These are phyloP conservation scores for Mycena albidolilacea DNA, from an alignment of 768 basidiomycete genomes.

Conservation along the genomic window DNA sequence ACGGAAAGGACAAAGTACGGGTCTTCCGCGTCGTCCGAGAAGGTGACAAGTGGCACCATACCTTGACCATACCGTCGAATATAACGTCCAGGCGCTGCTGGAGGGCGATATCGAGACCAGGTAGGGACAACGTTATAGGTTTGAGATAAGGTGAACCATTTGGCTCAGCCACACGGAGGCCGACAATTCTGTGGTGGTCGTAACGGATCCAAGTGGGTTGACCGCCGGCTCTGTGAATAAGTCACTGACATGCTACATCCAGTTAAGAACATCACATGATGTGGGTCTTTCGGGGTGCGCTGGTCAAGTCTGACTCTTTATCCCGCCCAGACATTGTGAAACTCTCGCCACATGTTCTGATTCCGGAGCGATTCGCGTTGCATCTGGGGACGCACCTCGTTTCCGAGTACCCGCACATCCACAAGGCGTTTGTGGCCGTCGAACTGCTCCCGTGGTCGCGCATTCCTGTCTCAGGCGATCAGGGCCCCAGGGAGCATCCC, in stretches of 20 bases:
- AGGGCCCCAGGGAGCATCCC: conserved; percentile 64
- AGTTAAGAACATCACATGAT: conserved; percentile 82
- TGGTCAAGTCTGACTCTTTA: too few species aligned
- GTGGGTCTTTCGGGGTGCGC: conserved; percentile 48
- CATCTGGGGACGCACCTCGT: conserved; percentile 90
- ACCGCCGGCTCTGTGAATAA: not conserved
- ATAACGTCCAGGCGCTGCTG: conserved; percentile 83
- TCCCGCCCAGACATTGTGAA: conserved; percentile 81
- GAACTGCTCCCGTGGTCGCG: conserved; percentile 90
- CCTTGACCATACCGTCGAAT: too few species aligned
- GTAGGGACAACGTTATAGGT: conserved; percentile 49
- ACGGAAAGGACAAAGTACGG: too few species aligned
- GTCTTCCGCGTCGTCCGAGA: conserved; percentile 75
- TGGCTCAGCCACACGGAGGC: conserved; percentile 82
- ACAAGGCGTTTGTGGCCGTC: conserved; percentile 77
- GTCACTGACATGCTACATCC: not conserved
- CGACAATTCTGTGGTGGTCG: conserved; percentile 90
- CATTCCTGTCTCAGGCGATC: conserved; percentile 67
- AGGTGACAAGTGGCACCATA: conserved; percentile 72
- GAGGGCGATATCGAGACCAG: conserved; percentile 87
- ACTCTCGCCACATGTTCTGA: conserved; percentile 87
- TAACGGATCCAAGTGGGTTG: conserved; percentile 89
- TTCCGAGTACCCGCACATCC: conserved; percentile 83
- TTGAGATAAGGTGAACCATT: not conserved
- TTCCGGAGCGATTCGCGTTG: conserved; percentile 88